Base-by-base conservation (phyloP, 2,329 filamentous ascomycete species). In the Colletotrichum lini region DNA sequence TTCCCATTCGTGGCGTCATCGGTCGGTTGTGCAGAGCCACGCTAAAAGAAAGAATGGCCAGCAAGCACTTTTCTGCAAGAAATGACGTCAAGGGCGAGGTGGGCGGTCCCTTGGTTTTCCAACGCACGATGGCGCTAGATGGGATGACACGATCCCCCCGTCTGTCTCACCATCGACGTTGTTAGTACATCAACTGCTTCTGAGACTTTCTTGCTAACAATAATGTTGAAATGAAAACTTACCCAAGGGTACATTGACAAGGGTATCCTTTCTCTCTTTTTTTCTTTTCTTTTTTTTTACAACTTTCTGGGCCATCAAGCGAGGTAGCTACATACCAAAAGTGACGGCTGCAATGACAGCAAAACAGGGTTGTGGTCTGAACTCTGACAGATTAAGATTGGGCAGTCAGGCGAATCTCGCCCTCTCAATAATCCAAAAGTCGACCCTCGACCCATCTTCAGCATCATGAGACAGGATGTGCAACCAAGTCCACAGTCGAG, bases 41-140 rank as follows among this genome's bases (percentile, higher is more conserved):
- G 26, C 64, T 71, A 71, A 26, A 18, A n/a, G 8, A n/a, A n/a
- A 42, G 54, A 38, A 38, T 38, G 64, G 57, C 68, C 40, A 53
- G 52, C 44, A 35, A 44, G 61, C 23, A 57, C 47, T 62, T 62
- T 44, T 38, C 35, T 15, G 50, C 35, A 45, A 4, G 21, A 30
- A 16, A 69, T 71, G 69, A 71, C 69, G 65, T 71, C 69, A 69
- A 68, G 40, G 54, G 9, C 23, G 10, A 35, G 60, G 40, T 60
- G 62, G 42, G 56, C 15, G 52, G 58, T 68, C 58, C 58, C 65
- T 67, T 69, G 45, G 58, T 64, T 64, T 50, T 42, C 53, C 45
- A 64, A 26, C 53, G 65, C 40, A 71, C 58, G 30, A 53, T 54
- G 53, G 45, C 68, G 68, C 65, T 71, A 71, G 44, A 26, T 61